Base-by-base conservation (phyloP, 2,329 filamentous ascomycete species). In the Orbilia quercus region DNA sequence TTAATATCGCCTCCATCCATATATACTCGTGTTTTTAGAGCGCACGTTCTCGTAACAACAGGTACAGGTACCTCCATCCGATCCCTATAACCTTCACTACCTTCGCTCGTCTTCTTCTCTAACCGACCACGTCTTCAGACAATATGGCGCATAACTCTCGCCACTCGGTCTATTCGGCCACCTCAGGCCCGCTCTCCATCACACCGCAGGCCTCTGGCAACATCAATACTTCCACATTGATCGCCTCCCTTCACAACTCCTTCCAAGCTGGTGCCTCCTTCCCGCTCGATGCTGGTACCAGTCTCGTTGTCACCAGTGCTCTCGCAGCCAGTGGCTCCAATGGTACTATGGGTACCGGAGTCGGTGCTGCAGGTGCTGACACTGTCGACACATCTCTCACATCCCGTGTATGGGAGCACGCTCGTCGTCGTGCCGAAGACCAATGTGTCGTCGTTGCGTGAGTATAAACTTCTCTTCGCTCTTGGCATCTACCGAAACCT, bases 331-430 rank as follows among this genome's bases (percentile, higher is more conserved):
- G 48, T 69, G 76, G 50, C 60, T 70, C 67, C 50, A 69, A 54
- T 69, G 75, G 51, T 73, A 77, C 58, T 75, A 75, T 51, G 70
- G 51, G 48, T 12, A 74, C 62, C 16, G 64, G 64, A 12, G 31
- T 74, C 18, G 63, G 70, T 38, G 31, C 70, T 40, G 42, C 70
- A 18, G 70, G 70, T 60, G 91, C 91, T 57, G 91, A 91, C 60
- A 92, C 91, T 6, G 87, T 98, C 44, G 95, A 99, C 81, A 82
- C 86, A 44, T 87, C 90, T 20, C 82, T 99, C 55, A 91, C 91
- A 14, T 84, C 87, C 58, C 88, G 91, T 80, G 92, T 93, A 1
- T 99, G 95, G 94, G 95, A 99, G 82, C 95, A 99, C 84, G 94
- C 95, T 65, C 87, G 94, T 77, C 88, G 95, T 75, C 88, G 95